phyloP scores from a whole-genome alignment of 176 grass and related monocot genomes.

The Oryza nivara region DNA sequence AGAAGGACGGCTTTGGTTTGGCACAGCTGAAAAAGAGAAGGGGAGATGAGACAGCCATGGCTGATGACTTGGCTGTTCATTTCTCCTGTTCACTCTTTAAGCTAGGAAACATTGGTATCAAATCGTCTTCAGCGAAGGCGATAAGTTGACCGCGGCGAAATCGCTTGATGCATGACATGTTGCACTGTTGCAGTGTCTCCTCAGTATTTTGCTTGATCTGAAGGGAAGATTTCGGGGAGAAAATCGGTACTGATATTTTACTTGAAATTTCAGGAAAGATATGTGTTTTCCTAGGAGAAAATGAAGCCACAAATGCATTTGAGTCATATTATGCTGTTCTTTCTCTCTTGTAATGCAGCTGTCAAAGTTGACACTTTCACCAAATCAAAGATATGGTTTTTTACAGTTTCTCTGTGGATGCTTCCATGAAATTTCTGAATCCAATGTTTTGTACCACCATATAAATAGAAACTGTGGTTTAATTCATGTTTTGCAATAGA shows the following conservation, averaged over 20 bases:
- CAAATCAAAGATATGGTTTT: background rate
- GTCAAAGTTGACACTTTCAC: background rate
- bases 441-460: background rate
- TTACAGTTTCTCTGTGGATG: background rate
- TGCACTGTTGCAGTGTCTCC: background rate
- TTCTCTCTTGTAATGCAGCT: background rate
- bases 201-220: background rate
- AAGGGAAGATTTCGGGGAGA: background rate
- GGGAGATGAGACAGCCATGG: background rate
- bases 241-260: background rate
- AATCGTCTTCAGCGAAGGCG: background rate
- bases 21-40: background rate
- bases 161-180: background rate
- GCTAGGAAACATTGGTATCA: background rate
- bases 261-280: background rate
- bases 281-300: background rate
- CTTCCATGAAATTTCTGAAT: background rate
- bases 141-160: background rate
- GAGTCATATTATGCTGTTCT: background rate
- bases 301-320: background rate
- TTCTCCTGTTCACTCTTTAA: background rate
- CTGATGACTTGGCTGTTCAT: background rate
- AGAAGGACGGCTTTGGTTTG: conserved; percentile 21
- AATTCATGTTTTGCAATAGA: background rate
- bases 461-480: conserved; percentile 1